Percentiles rank a stretch among this genome's conserved stretches.
Evolutionary conservation across 306 rosid species (phyloP).

Genomic region (Amphicarpaea edgeworthii): DNA sequence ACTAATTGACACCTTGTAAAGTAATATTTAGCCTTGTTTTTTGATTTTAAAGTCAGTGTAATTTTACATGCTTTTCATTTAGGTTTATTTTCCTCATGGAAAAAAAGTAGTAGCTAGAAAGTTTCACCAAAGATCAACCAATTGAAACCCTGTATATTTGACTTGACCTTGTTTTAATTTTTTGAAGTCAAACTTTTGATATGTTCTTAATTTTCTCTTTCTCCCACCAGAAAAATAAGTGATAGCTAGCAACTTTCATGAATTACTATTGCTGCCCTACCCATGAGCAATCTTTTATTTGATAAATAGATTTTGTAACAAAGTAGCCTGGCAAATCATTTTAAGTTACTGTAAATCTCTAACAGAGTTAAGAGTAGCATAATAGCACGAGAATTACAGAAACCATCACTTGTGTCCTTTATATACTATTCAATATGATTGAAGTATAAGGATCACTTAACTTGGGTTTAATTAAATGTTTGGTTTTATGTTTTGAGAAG

Average conservation of each 20-base stretch:
- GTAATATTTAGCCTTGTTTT: conserved; percentile 23
- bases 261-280: background rate
- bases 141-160: conserved; percentile 2
- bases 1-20: conserved; percentile 16
- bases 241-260: background rate
- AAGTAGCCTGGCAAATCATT: background rate
- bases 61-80: conserved; percentile 6
- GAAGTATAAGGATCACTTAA: conserved; percentile 17
- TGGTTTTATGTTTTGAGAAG: conserved; percentile 30
- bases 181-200: conserved; percentile 8
- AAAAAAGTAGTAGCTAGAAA: conserved; percentile 1
- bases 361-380: background rate
- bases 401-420: background rate
- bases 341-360: conserved; percentile 15
- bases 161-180: background rate
- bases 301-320: conserved; percentile 2
- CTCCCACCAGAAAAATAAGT: background rate
- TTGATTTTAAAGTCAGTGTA: background rate
- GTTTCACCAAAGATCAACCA: background rate
- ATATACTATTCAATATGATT: background rate
- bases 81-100: background rate
- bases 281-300: background rate
- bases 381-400: conserved; percentile 10
- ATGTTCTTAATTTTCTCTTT: background rate
- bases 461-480: conserved; percentile 27